These are phyloP conservation scores for Helotiales sp. DNA, from an alignment of 2,329 filamentous ascomycete genomes.

Conservation along the genomic window DNA sequence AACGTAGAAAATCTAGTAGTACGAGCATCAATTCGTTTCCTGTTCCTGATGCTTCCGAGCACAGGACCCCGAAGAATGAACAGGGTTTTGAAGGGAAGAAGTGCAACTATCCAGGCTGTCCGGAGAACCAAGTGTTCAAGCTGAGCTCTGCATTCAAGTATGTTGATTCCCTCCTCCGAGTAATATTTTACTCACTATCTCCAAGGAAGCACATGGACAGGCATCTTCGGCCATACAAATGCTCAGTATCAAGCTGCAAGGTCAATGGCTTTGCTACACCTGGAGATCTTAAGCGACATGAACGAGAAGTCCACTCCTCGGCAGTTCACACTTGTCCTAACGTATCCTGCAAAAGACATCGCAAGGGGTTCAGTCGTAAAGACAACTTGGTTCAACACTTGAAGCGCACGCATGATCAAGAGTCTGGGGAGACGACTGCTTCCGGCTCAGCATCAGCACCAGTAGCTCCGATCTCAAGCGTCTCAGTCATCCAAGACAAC, in stretches of 20 bases:
- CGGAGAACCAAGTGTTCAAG: background rate
- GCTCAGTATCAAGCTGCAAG: constrained; percentile 5
- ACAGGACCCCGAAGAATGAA: background rate
- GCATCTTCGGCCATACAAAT: constrained; percentile 17
- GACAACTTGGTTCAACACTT: constrained; percentile 16
- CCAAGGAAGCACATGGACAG: constrained; percentile 16
- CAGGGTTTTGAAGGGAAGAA: background rate
- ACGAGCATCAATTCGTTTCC: background rate
- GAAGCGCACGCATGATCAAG: constrained; percentile 2
- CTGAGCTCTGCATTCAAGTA: constrained; percentile 11
- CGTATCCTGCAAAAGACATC: constrained; percentile 8
- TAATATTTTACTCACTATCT: background rate
- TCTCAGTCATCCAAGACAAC: background rate
- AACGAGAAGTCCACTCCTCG: constrained; percentile 9
- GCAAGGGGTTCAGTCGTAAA: constrained; percentile 10
- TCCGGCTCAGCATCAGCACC: background rate
- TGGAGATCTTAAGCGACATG: constrained; percentile 14
- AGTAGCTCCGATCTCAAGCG: background rate
- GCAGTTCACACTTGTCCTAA: constrained; percentile 9
- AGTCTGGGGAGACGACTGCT: background rate
- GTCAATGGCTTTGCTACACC: constrained; percentile 8
- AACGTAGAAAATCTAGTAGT: background rate
- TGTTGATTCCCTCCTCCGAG: background rate
- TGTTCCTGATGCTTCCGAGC: background rate
- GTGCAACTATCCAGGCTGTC: constrained; percentile 6